Percentiles rank a stretch among this genome's conserved stretches.
Conservation (phyloP, 78 protist genomes). For the Cyanophora paradoxa region DNA sequence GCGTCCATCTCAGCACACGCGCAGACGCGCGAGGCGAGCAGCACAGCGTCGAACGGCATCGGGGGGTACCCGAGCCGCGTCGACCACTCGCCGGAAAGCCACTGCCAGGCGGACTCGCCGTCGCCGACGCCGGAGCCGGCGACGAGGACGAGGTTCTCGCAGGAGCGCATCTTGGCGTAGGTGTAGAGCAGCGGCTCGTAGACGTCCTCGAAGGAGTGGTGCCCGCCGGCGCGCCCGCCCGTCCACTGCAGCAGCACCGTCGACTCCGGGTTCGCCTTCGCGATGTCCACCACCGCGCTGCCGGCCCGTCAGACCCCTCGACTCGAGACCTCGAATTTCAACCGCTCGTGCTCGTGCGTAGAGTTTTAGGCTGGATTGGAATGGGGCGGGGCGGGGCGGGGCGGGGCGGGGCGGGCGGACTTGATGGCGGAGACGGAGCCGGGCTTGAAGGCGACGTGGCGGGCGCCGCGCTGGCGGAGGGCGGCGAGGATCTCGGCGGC, state of each 20-base stretch:
- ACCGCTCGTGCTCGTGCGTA: no score
- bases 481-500: constrained; percentile 36
- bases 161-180: constrained; percentile 39
- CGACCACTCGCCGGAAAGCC: no score
- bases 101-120: no score
- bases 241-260: constrained; percentile 59
- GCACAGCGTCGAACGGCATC: constrained; percentile 61
- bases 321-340: no score
- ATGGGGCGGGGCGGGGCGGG: no score
- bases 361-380: no score
- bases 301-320: no score
- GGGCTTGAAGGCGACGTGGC: constrained; percentile 55
- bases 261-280: constrained; percentile 22
- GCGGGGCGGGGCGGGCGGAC: no score
- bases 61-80: no score
- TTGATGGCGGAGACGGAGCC: constrained; percentile 31
- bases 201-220: constrained; percentile 61
- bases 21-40: constrained; percentile 55
- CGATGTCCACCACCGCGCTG: constrained; percentile 41
- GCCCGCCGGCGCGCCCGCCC: constrained; percentile 67
- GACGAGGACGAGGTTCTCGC: constrained; percentile 42
- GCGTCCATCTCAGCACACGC: no score
- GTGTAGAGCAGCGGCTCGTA: constrained; percentile 53
- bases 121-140: constrained; percentile 50
- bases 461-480: constrained; percentile 20